A percentile compares a stretch with the other conserved stretches of the same genome.
These are phyloP conservation scores for Russula sp. DNA, from an alignment of 768 basidiomycete genomes.

Conservation along the genomic window DNA sequence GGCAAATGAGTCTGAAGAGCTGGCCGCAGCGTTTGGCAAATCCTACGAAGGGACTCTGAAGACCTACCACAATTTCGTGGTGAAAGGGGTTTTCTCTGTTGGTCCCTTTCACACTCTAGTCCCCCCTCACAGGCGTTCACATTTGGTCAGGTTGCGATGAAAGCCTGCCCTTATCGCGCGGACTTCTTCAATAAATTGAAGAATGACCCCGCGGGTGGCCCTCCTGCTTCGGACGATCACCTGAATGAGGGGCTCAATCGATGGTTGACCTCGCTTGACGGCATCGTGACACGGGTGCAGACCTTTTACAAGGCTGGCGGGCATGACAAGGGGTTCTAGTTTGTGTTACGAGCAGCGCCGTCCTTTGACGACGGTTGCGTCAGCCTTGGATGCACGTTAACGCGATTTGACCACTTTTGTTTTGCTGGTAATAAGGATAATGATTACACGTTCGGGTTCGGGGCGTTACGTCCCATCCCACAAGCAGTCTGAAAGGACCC, in stretches of 20 bases:
- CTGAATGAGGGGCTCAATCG: conserved; percentile 41
- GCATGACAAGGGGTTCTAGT: conserved; percentile 39
- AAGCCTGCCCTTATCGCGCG: conserved; percentile 54
- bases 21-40: conserved; percentile 66
- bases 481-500: background rate
- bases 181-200: conserved; percentile 53
- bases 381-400: conserved; percentile 8
- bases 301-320: conserved; percentile 37
- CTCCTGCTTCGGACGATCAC: conserved; percentile 34
- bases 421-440: conserved; percentile 4
- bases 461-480: conserved; percentile 1
- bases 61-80: conserved; percentile 75
- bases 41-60: conserved; percentile 80
- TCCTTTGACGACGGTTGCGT: background rate
- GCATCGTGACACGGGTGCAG: conserved; percentile 42
- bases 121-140: background rate
- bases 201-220: conserved; percentile 30
- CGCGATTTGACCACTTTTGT: conserved; percentile 6
- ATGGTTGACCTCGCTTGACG: conserved; percentile 48
- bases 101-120: conserved; percentile 24
- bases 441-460: conserved; percentile 3
- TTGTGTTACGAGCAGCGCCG: background rate
- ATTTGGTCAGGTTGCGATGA: conserved; percentile 50
- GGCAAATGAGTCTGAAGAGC: conserved; percentile 52
- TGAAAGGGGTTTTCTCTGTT: conserved; percentile 48